These are phyloP conservation scores for Nakazawaea molendinolei DNA, from an alignment of 805 yeast genomes.

Conservation along the genomic window DNA sequence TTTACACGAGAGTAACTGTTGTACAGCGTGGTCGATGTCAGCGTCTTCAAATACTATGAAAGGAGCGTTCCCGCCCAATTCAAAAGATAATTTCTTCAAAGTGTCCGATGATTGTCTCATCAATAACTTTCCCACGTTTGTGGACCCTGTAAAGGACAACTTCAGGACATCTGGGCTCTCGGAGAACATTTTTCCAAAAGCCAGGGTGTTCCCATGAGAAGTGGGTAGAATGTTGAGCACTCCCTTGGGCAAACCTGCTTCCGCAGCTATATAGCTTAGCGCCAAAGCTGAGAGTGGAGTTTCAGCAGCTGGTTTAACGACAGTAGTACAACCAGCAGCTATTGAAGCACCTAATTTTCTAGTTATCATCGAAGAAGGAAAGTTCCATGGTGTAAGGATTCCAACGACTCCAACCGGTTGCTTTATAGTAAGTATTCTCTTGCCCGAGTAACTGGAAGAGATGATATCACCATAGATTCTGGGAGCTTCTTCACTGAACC, in stretches of 20 bases:
- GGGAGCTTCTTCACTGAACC: conserved; percentile 85
- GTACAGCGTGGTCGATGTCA: conserved; percentile 56
- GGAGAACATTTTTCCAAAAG: conserved; percentile 51
- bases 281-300: conserved; percentile 74
- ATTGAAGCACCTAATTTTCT: conserved; percentile 70
- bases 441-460: conserved; percentile 41
- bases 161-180: conserved; percentile 52
- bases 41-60: conserved; percentile 72
- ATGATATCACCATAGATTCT: conserved; percentile 62
- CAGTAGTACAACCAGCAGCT: conserved; percentile 76
- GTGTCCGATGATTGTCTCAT: conserved; percentile 56
- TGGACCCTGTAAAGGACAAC: conserved; percentile 75
- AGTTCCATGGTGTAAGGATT: conserved; percentile 79
- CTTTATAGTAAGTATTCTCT: conserved; percentile 49
- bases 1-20: conserved; percentile 60
- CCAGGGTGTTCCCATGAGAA: conserved; percentile 29
- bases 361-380: conserved; percentile 74
- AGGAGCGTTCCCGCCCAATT: conserved; percentile 81
- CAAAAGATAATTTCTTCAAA: conserved; percentile 65
- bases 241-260: conserved; percentile 72
- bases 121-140: conserved; percentile 62
- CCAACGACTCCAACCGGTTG: conserved; percentile 85
- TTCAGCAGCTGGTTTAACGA: conserved; percentile 70
- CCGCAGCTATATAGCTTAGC: conserved; percentile 47
- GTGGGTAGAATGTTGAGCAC: conserved; percentile 59